phyloP scores from a whole-genome alignment of 2,329 filamentous ascomycete genomes.

The Rutstroemia sp. region DNA sequence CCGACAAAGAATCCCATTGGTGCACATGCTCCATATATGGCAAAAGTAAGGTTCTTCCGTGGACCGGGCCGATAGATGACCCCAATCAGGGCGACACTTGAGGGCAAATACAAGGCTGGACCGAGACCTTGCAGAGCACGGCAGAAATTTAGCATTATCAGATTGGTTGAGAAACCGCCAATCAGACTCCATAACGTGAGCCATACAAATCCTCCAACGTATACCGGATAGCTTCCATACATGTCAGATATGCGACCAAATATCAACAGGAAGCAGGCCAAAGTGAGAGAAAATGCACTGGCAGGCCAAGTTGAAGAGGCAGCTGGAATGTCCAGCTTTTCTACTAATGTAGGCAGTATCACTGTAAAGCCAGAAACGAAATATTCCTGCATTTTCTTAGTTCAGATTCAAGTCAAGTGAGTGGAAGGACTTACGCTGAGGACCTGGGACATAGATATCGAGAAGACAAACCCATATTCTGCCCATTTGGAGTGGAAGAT shows the following conservation, averaged over 20 bases:
- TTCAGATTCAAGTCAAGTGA: no score
- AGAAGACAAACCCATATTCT: conserved; percentile 53
- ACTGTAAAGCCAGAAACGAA: conserved; percentile 69
- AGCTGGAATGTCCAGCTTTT: conserved; percentile 55
- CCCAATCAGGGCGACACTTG: conserved; percentile 59
- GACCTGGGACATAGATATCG: conserved; percentile 51
- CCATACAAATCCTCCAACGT: conserved; percentile 54
- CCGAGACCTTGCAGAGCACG: conserved; percentile 70
- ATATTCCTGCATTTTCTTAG: conserved; percentile 41
- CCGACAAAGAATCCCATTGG: conserved; percentile 51
- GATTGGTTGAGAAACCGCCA: conserved; percentile 60
- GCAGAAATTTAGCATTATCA: conserved; percentile 64
- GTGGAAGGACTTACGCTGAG: conserved; percentile 36
- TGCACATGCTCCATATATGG: conserved; percentile 48
- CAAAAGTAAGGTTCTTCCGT: conserved; percentile 58
- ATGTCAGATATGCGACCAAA: conserved; percentile 56
- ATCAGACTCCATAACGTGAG: conserved; percentile 61
- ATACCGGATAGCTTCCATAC: conserved; percentile 54
- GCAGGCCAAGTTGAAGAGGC: conserved; percentile 55
- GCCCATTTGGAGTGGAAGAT: conserved; percentile 43
- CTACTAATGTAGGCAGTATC: conserved; percentile 58
- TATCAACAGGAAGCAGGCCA: conserved; percentile 52
- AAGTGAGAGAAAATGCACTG: conserved; percentile 51
- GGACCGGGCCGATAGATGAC: conserved; percentile 59
- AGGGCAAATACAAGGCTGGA: conserved; percentile 63